Evolutionary conservation across 805 yeast genomes (phyloP).

Genomic region (Yamadazyma phyllophila): DNA sequence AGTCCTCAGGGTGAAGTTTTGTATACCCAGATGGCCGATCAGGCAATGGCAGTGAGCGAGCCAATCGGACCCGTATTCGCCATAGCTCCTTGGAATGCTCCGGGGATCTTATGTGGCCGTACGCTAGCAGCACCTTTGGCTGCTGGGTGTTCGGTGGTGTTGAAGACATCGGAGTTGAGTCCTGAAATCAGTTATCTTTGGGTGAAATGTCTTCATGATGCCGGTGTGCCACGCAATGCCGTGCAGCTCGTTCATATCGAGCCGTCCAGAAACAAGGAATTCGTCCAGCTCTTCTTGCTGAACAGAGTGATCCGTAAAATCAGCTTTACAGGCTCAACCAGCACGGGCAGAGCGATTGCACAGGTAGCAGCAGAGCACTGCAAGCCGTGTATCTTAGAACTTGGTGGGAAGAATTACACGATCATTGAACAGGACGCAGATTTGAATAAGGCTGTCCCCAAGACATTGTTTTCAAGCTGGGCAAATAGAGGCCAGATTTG

Average conservation of each 20-base stretch:
- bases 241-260: slow-evolving; percentile 33
- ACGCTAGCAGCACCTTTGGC: slow-evolving; percentile 44
- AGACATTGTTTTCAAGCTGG: slow-evolving; percentile 35
- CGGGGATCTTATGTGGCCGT: slow-evolving; percentile 39
- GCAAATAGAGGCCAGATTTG: slow-evolving; percentile 48
- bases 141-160: slow-evolving; percentile 48
- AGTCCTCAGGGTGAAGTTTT: slow-evolving; percentile 18
- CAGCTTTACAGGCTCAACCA: slow-evolving; percentile 48
- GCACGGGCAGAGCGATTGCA: slow-evolving; percentile 38
- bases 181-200: slow-evolving; percentile 31
- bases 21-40: slow-evolving; percentile 11
- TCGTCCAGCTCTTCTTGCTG: slow-evolving; percentile 20
- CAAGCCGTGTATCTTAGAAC: slow-evolving; percentile 43
- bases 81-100: slow-evolving; percentile 51
- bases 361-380: slow-evolving; percentile 32
- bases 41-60: slow-evolving; percentile 29
- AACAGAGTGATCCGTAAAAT: slow-evolving; percentile 31
- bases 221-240: slow-evolving; percentile 38
- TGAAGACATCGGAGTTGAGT: slow-evolving; percentile 41
- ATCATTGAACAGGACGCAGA: slow-evolving; percentile 34
- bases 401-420: slow-evolving; percentile 45
- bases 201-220: slow-evolving; percentile 31
- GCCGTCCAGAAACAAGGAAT: slow-evolving; percentile 21
- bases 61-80: slow-evolving; percentile 48
- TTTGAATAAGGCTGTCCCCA: slow-evolving; percentile 27